These are phyloP conservation scores for Cladosporium sp. DNA, from an alignment of 2,329 filamentous ascomycete genomes.

Conservation along the genomic window DNA sequence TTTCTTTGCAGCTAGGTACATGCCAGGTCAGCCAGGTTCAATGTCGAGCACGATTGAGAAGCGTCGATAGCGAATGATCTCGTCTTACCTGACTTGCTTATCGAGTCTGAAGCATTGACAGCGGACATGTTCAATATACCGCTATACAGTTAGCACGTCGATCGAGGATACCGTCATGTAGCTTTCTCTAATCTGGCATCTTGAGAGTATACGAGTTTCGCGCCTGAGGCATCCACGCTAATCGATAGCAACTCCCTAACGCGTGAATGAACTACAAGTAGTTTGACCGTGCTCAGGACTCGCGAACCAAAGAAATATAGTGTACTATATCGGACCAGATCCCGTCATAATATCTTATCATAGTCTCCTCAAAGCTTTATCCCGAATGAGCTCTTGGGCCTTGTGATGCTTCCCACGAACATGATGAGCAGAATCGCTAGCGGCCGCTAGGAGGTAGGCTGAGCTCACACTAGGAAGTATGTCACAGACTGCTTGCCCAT, in stretches of 20 bases:
- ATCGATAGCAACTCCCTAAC: not conserved
- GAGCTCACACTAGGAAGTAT: too few relatives aligned
- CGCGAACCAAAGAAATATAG: too few relatives aligned
- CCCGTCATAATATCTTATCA: too few relatives aligned
- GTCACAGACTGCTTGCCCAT: too few relatives aligned
- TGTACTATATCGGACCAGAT: too few relatives aligned
- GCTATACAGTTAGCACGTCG: not conserved
- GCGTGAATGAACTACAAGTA: too few relatives aligned
- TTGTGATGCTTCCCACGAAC: too few relatives aligned
- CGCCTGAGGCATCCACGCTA: not conserved
- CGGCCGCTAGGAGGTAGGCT: too few relatives aligned
- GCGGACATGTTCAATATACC: constrained; percentile 15
- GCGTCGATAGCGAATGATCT: not conserved
- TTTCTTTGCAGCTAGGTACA: constrained; percentile 37
- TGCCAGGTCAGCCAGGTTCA: constrained; percentile 18
- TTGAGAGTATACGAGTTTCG: not conserved
- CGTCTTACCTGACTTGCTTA: constrained; percentile 18
- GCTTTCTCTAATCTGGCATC: not conserved
- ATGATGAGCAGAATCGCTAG: too few relatives aligned
- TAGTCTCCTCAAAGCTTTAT: too few relatives aligned
- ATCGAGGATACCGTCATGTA: not conserved
- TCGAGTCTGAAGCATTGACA: constrained; percentile 12
- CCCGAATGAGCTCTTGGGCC: too few relatives aligned
- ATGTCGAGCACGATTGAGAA: not conserved
- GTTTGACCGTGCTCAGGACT: too few relatives aligned